A percentile compares a stretch with the other conserved stretches of the same genome.
These are phyloP conservation scores for Luffa acutangula DNA, from an alignment of 306 rosid species.

Conservation along the genomic window DNA sequence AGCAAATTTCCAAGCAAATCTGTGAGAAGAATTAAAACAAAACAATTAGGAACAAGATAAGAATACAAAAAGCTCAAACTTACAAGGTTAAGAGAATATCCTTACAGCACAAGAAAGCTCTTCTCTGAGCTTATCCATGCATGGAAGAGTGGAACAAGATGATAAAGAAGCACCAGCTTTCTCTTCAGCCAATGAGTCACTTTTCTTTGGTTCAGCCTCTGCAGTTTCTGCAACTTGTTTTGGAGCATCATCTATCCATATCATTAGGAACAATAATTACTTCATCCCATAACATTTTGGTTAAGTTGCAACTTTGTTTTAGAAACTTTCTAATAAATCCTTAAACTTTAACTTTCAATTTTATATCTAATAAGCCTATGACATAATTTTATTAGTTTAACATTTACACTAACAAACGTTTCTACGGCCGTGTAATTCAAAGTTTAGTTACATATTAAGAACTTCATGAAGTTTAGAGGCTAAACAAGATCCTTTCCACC, in stretches of 20 bases:
- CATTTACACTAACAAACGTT: too few species aligned
- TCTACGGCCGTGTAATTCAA: too few species aligned
- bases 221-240: constrained; percentile 19
- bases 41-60: background rate
- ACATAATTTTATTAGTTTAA: too few species aligned
- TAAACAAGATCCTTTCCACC: background rate
- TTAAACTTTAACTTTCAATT: too few species aligned
- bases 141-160: constrained; percentile 42
- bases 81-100: constrained; percentile 1
- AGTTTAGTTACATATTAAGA: too few species aligned
- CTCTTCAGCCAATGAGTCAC: constrained; percentile 19
- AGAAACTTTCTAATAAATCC: too few species aligned
- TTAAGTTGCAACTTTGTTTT: too few species aligned
- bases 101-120: constrained; percentile 97
- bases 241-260: constrained; percentile 30
- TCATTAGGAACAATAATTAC: background rate
- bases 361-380: too few species aligned
- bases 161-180: constrained; percentile 26
- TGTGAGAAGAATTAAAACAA: constrained; percentile 16
- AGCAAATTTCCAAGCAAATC: constrained; percentile 95
- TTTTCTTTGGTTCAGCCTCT: constrained; percentile 30
- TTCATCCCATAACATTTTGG: background rate
- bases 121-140: constrained; percentile 76
- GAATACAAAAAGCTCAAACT: background rate
- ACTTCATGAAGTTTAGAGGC: too few species aligned